A percentile compares a stretch with the other conserved stretches of the same genome.
These are phyloP conservation scores for Paramecium octaurelia DNA, from an alignment of 73 alveolate species.

Conservation along the genomic window DNA sequence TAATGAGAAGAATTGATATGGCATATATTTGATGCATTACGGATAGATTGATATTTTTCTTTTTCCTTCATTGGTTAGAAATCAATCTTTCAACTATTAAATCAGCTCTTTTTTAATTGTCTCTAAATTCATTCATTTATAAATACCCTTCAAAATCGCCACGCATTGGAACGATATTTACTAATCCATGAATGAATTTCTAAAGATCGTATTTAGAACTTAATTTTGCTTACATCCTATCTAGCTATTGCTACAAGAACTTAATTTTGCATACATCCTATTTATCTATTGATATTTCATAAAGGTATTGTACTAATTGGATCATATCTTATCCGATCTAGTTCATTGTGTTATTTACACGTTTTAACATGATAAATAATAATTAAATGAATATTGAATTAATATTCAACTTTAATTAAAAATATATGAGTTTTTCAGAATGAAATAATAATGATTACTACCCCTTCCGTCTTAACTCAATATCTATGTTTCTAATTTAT, in stretches of 20 bases:
- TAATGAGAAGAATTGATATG: neutral
- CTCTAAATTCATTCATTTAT: neutral
- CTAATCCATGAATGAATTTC: neutral
- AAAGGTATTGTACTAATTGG: too few species aligned
- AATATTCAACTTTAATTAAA: neutral
- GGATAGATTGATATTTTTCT: too few species aligned
- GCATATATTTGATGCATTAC: neutral
- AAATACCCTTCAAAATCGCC: neutral
- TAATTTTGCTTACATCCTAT: neutral
- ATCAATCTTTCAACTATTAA: neutral
- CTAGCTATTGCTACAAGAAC: neutral
- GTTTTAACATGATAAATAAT: neutral
- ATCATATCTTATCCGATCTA: neutral
- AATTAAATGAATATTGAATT: neutral
- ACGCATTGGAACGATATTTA: neutral
- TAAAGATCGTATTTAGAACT: neutral
- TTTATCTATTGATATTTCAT: neutral
- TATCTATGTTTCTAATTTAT: neutral
- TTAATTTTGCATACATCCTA: neutral
- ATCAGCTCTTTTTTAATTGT: neutral
- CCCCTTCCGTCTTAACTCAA: slow-evolving; percentile 18
- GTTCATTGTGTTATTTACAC: neutral
- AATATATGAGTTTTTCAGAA: slow-evolving; percentile 1
- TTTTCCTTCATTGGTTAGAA: neutral
- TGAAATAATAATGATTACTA: neutral